These are phyloP conservation scores for Gossypium raimondii DNA, from an alignment of 345 rosid genomes.

Conservation along the genomic window DNA sequence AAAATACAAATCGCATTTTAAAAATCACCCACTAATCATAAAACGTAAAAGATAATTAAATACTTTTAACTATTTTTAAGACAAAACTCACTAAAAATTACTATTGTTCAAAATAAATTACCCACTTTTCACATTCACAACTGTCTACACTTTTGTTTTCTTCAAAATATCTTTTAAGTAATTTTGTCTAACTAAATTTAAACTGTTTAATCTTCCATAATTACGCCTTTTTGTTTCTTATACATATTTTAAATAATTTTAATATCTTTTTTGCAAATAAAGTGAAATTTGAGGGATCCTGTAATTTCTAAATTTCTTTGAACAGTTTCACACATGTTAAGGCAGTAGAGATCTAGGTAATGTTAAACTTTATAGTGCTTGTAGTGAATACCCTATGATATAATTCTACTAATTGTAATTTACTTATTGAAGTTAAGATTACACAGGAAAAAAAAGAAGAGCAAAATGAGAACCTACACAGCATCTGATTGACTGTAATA, in stretches of 20 bases:
- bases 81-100: no score
- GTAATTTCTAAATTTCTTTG: background rate
- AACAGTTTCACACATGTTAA: background rate
- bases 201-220: no score
- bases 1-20: no score
- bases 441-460: background rate
- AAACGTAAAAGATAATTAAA: background rate
- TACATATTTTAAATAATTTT: no score
- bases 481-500: background rate
- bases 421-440: background rate
- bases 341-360: background rate
- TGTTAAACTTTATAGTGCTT: background rate
- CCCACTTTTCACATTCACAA: no score
- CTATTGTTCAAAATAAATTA: no score
- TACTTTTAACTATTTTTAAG: no score
- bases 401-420: background rate
- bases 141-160: no score
- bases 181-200: no score
- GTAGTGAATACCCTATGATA: background rate
- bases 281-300: background rate
- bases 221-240: no score
- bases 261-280: background rate
- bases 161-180: no score
- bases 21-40: background rate
- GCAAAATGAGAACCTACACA: background rate